Evolutionary conservation across 345 rosid species (phyloP), one percentile per base, ranked within the genome.

Genomic region (Sapria himalayana): DNA sequence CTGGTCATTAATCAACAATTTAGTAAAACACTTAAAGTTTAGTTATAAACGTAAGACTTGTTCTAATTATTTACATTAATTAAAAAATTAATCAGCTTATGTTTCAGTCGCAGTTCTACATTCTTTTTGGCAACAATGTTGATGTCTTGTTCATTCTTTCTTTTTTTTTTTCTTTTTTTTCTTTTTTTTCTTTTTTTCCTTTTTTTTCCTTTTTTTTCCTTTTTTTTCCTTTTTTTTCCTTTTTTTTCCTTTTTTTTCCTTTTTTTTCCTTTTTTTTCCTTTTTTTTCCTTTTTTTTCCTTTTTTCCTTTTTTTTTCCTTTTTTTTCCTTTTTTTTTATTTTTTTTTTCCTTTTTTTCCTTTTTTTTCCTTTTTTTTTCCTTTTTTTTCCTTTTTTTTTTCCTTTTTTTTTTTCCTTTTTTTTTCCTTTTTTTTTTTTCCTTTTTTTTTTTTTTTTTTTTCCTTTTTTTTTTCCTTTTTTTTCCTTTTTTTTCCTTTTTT

Each of bases 81-180:
- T n/a, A n/a, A n/a, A n/a, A n/a, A n/a, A n/a, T n/a, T n/a, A n/a
- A n/a, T n/a, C n/a, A n/a, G n/a, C n/a, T n/a, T n/a, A n/a, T n/a
- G n/a, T n/a, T n/a, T n/a, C n/a, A n/a, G n/a, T n/a, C n/a, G n/a
- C n/a, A n/a, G n/a, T n/a, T n/a, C n/a, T n/a, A n/a, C n/a, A n/a
- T n/a, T n/a, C n/a, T n/a, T n/a, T n/a, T n/a, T n/a, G n/a, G n/a
- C n/a, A n/a, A n/a, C n/a, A n/a, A n/a, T n/a, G n/a, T n/a, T n/a
- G n/a, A n/a, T n/a, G n/a, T n/a, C n/a, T n/a, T n/a, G n/a, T n/a
- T n/a, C n/a, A n/a, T n/a, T n/a, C n/a, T n/a, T n/a, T n/a, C n/a
- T n/a, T 38, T 38, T 52, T 15, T 29, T 19, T 17, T 22, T 31
- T 25, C 20, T 40, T 39, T 45, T 36, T 46, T 27, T 27, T 27